phyloP scores from a whole-genome alignment of 2,329 filamentous ascomycete species.

The Aspergillus costaricaensis region DNA sequence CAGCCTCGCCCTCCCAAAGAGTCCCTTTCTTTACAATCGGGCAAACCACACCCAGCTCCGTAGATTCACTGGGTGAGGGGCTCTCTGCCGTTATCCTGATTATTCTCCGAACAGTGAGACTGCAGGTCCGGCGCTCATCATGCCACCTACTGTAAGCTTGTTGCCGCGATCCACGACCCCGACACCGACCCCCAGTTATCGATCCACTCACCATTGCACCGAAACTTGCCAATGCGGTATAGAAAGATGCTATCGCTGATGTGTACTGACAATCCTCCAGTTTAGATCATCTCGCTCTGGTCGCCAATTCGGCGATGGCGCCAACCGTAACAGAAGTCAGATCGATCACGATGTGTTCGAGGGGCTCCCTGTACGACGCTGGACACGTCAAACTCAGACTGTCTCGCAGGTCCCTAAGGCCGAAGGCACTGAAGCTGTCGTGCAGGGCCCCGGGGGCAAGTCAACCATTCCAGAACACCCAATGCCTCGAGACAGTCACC shows the following conservation, averaged over 20 bases:
- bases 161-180: constrained; percentile 13
- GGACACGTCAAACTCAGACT: constrained; percentile 71
- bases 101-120: constrained; percentile 12
- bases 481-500: constrained; percentile 82
- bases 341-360: constrained; percentile 67
- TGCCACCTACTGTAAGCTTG: constrained; percentile 40
- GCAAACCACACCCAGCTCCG: constrained; percentile 1
- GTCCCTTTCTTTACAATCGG: background rate
- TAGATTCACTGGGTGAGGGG: background rate
- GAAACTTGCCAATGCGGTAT: background rate
- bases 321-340: constrained; percentile 48
- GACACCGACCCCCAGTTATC: background rate
- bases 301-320: constrained; percentile 55
- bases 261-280: constrained; percentile 37
- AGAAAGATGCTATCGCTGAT: background rate
- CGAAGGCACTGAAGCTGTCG: constrained; percentile 54
- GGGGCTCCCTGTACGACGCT: constrained; percentile 88
- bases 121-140: constrained; percentile 22
- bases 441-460: constrained; percentile 30
- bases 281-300: constrained; percentile 60
- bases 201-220: background rate
- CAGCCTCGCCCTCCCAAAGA: background rate
- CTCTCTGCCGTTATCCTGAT: background rate
- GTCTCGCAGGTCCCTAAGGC: constrained; percentile 66
- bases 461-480: constrained; percentile 67